Percentiles rank a stretch among this genome's conserved stretches.
Evolutionary conservation across 306 rosid species (phyloP).

Genomic region (Abrus precatorius): DNA sequence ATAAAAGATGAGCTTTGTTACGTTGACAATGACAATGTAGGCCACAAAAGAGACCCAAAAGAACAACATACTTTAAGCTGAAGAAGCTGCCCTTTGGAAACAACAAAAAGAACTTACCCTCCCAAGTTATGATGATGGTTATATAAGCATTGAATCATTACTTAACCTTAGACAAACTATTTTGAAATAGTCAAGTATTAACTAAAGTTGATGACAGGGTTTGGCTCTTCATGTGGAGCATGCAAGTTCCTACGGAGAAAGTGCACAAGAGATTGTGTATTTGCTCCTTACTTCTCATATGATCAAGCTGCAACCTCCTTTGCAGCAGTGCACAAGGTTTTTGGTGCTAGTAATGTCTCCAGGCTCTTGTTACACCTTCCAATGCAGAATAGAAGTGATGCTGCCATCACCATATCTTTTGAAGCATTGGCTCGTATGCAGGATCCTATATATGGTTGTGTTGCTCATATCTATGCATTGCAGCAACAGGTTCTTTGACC

Average conservation of each 20-base stretch:
- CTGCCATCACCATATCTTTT: conserved; percentile 78
- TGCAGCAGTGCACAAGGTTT: conserved; percentile 86
- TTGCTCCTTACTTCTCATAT: conserved; percentile 85
- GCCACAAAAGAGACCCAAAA: conserved; percentile 82
- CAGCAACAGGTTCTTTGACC: conserved; percentile 71
- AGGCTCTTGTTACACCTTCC: conserved; percentile 77
- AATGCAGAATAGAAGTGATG: conserved; percentile 71
- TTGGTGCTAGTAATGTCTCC: conserved; percentile 88
- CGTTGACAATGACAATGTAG: conserved; percentile 71
- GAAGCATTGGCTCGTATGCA: conserved; percentile 88
- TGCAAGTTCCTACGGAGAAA: conserved; percentile 90
- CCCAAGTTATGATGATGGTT: conserved; percentile 50
- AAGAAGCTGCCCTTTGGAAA: conserved; percentile 59
- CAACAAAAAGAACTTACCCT: conserved; percentile 48
- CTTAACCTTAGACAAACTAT: conserved; percentile 38
- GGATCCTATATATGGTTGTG: conserved; percentile 84
- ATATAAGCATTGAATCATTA: conserved; percentile 66
- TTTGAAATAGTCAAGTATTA: conserved; percentile 33
- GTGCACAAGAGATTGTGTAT: conserved; percentile 72
- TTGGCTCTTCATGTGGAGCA: conserved; percentile 88
- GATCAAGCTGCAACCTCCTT: conserved; percentile 80
- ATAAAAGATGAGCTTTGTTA: conserved; percentile 57
- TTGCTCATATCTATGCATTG: conserved; percentile 81
- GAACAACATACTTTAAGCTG: conserved; percentile 51
- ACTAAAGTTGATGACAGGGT: conserved; percentile 68